Conservation (phyloP, 495 filamentous ascomycete genomes). For the Xylaria sp. region DNA sequence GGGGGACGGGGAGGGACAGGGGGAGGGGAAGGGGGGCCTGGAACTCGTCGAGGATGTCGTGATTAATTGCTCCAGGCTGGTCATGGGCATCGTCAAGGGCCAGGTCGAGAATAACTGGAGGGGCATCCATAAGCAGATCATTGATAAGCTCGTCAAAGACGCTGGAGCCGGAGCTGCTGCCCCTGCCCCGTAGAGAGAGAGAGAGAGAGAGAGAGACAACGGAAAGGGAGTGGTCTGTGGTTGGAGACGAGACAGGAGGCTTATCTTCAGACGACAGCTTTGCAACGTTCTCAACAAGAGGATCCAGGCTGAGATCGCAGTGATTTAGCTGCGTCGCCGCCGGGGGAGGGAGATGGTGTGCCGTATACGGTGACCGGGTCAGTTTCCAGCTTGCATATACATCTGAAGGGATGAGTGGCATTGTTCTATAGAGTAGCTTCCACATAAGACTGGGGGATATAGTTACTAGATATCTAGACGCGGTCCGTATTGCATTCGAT, state of each 20-base stretch:
- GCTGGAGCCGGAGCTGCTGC: conserved; percentile 25
- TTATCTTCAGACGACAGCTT: too few species aligned
- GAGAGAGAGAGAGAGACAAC: not conserved
- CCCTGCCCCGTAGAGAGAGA: not conserved
- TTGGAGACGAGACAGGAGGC: too few species aligned
- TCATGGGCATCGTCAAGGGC: conserved; percentile 50
- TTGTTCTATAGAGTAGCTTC: not conserved
- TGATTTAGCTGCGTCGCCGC: not conserved
- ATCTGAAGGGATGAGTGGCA: not conserved
- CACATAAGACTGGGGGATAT: not conserved
- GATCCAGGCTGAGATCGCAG: too few species aligned
- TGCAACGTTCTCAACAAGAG: too few species aligned
- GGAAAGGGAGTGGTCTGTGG: not conserved
- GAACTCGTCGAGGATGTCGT: conserved; percentile 49
- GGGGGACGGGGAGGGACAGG: too few species aligned
- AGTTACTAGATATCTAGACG: conserved; percentile 2
- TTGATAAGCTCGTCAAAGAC: conserved; percentile 40
- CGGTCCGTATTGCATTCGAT: not conserved
- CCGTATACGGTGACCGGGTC: not conserved
- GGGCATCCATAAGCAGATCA: conserved; percentile 51
- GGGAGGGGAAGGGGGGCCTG: conserved; percentile 30
- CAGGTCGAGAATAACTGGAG: conserved; percentile 52
- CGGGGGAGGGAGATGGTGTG: not conserved
- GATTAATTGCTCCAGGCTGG: conserved; percentile 50
- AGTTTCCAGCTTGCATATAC: not conserved